These are phyloP conservation scores for Leishmania aethiopica DNA, from an alignment of 208 protist genomes.

Conservation along the genomic window DNA sequence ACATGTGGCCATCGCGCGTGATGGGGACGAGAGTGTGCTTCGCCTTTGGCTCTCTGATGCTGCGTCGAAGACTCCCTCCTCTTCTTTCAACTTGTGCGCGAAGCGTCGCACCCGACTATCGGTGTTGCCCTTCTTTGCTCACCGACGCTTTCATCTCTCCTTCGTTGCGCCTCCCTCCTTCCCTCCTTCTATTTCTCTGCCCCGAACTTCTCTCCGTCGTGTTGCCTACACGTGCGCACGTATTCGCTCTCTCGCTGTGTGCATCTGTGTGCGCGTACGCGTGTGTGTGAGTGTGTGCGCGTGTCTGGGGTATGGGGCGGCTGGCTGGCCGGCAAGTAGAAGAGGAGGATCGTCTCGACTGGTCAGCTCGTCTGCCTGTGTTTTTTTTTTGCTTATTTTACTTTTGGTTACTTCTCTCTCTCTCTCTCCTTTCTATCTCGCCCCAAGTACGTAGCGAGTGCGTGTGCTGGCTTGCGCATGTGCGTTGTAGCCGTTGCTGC, in stretches of 20 bases:
- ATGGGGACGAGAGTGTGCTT: not conserved
- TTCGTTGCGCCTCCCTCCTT: no score
- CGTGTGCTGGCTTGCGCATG: no score
- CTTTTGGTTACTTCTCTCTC: no score
- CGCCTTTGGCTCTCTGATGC: not conserved
- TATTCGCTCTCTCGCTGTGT: not conserved
- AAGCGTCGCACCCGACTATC: not conserved
- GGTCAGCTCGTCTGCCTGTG: no score
- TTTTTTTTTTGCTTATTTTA: no score
- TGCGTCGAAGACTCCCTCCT: not conserved
- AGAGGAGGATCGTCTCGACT: no score
- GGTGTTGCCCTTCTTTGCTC: not conserved
- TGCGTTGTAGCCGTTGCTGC: no score
- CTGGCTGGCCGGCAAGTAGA: no score
- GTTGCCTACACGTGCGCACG: not conserved
- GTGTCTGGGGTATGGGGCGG: no score
- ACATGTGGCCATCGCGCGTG: not conserved
- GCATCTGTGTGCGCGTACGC: not conserved
- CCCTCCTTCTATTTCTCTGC: not conserved
- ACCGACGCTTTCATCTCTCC: not conserved
- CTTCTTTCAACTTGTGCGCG: not conserved
- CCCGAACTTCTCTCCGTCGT: not conserved
- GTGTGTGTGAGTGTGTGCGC: not conserved
- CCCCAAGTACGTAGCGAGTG: no score
- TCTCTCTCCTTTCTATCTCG: no score